Evolutionary conservation across 2,329 filamentous ascomycete species (phyloP), one percentile per base, ranked within the genome.

Genomic region (Colletotrichum incanum): DNA sequence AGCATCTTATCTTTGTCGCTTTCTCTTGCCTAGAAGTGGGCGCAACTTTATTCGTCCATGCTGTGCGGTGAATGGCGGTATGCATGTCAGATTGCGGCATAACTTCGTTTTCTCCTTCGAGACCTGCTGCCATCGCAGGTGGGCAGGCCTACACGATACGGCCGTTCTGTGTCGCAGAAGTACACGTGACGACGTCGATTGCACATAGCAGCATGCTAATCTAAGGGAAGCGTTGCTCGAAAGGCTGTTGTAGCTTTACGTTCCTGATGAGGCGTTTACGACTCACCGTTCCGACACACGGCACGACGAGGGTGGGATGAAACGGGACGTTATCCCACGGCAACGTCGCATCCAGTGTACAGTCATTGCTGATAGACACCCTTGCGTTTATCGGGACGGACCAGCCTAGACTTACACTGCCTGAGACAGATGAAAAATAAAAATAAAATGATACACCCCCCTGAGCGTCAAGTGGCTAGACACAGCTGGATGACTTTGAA

Each of bases 11-110:
- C 65, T 69, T 23, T 55, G 59, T 37, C 23, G 34, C 34, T 16
- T 16, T 18, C 34, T 16, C 16, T 2, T 41, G 60, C 34, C 45
- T 61, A 16, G 43, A 18, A 12, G 28, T 31, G 18, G 26, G 31
- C 20, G 58, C 26, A 47, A 16, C 49, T 23, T 58, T 34, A 45
- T 56, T 23, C 34, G n/a, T 52, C 9, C 23, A 28, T 43, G 14
- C 20, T 31, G 55, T 47, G 39, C 6, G 45, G 18, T 2, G 37
- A 43, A 59, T 41, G 52, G 39, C 23, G 43, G 23, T 34, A 64
- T 69, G 69, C 65, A 69, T 72, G 65, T 72, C 59, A 69, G 69
- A 64, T 39, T 47, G 58, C 34, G 41, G 56, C n/a, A 61, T 28
- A 49, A 55, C 45, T 43, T 50, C 39, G 50, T 18, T 59, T 52